Base-by-base conservation (phyloP, 192 early-diverging fungal genomes). In the Tieghemiomyces parasiticus region DNA sequence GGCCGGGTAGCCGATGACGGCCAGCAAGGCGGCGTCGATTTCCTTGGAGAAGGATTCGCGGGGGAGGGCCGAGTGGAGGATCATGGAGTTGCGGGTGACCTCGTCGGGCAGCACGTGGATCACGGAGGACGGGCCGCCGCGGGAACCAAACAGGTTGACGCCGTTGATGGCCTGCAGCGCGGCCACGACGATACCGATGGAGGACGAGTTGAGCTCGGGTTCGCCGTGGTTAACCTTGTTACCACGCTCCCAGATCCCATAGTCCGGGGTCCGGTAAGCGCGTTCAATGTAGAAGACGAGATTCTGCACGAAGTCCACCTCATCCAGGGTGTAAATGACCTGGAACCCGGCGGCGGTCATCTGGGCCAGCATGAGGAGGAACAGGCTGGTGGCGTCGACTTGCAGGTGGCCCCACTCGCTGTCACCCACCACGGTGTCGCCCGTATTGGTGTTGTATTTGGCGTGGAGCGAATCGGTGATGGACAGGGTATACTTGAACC, bases 211-310 rank as follows among this genome's bases (percentile, higher is more conserved):
- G 63, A 92, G 63, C 67, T 92, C 90, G 26, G 88, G 84, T 49
- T 81, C 68, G 32, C 90, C 90, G 59, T 90, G 86, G 73, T 92
- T 92, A 46, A 80, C 78, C 69, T 92, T 92, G 67, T 90, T 84
- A 52, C 90, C 90, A 47, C 90, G 71, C 56, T 92, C 90, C 90
- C 90, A 92, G 48, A 89, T 84, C 51, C 90, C 90, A 65, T 85
- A 90, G 59, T 92, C 90, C 0, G 88, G 88, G 8, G 88, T 90
- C 63, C 86, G 81, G 64, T 87, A 90, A 19, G 77, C 74, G 42
- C 86, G 76, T 65, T 92, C 90, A 44, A 92, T 86, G 65, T 92
- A 92, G 66, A 89, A 92, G 13, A 88, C 84, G 22, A 92, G 71
- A 68, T 92, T 92, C 64, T 92, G 90, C 33, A 92, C 70, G 64